Percentiles rank a stretch among this genome's conserved stretches.
Evolutionary conservation across 768 basidiomycete species (phyloP).

Genomic region (Pisolithus sp.): DNA sequence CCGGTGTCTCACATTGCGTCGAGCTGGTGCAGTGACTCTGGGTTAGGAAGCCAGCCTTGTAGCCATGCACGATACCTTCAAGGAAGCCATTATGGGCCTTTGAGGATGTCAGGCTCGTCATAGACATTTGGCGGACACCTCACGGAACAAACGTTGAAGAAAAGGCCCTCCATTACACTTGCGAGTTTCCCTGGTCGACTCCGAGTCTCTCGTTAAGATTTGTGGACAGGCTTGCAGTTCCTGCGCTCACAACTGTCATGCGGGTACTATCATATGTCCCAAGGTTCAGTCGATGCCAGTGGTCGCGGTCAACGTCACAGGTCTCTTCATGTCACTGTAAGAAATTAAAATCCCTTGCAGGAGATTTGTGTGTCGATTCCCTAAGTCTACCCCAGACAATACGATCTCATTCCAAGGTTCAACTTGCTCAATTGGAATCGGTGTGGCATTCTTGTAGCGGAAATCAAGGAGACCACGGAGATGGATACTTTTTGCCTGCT

Average conservation of each 20-base stretch:
- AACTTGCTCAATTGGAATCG: conserved; percentile 96
- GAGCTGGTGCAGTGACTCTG: conserved; percentile 74
- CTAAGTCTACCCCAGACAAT: conserved; percentile 7
- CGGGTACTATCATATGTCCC: too few species aligned
- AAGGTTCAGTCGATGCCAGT: background rate
- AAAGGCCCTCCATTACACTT: conserved; percentile 30
- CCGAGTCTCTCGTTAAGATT: too few species aligned
- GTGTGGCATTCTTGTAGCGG: conserved; percentile 70
- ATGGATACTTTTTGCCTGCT: conserved; percentile 78
- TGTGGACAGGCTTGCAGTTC: too few species aligned
- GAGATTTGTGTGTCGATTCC: background rate
- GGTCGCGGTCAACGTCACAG: background rate
- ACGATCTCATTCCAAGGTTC: conserved; percentile 99
- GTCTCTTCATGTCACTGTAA: background rate
- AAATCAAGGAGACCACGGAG: conserved; percentile 95
- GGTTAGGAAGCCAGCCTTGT: too few species aligned
- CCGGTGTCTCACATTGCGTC: too few species aligned
- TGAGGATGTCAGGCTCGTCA: too few species aligned
- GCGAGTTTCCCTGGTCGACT: too few species aligned
- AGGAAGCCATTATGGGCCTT: too few species aligned
- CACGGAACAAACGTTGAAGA: conserved; percentile 65
- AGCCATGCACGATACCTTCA: too few species aligned
- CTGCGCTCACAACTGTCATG: too few species aligned
- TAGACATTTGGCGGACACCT: too few species aligned
- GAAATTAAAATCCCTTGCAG: background rate